Conservation (phyloP, 2,329 filamentous ascomycete species). For the Sporothrix pallida region DNA sequence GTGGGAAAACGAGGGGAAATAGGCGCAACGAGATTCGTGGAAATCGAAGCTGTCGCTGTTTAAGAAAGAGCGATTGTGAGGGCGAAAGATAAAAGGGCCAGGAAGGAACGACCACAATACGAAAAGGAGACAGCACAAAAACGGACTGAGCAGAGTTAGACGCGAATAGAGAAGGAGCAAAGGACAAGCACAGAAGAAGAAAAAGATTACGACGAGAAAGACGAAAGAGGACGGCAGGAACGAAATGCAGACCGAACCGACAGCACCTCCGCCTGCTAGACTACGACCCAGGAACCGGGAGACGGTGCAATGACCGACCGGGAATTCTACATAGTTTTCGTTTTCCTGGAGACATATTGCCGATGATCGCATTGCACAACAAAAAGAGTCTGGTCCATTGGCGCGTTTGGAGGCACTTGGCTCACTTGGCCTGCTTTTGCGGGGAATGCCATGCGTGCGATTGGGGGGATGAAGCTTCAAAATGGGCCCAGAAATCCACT, state of each 20-base stretch:
- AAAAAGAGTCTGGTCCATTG: slow-evolving; percentile 16
- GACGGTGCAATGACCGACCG: slow-evolving; percentile 4
- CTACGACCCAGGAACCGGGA: slow-evolving; percentile 1
- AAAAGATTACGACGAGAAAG: not conserved
- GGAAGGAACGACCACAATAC: not conserved
- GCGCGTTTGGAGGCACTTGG: not conserved
- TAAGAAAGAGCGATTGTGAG: not conserved
- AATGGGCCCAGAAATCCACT: slow-evolving; percentile 7
- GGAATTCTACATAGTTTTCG: slow-evolving; percentile 18
- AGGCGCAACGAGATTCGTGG: not conserved
- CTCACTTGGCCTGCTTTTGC: slow-evolving; percentile 19
- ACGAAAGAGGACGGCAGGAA: slow-evolving; percentile 8
- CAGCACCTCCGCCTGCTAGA: slow-evolving; percentile 4
- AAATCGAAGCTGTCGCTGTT: not conserved
- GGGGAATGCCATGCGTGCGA: slow-evolving; percentile 27
- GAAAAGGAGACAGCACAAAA: not conserved
- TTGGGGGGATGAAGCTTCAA: slow-evolving; percentile 25
- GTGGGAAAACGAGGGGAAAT: not conserved
- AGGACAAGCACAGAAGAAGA: not conserved
- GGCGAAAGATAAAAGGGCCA: not conserved
- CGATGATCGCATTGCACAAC: not conserved
- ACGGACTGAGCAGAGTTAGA: not conserved
- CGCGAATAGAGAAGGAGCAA: not conserved
- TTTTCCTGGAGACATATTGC: slow-evolving; percentile 4
- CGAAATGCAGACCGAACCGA: slow-evolving; percentile 23